These are phyloP conservation scores for Malassezia arunalokei DNA, from an alignment of 1,284 basidiomycete genomes.

Conservation along the genomic window DNA sequence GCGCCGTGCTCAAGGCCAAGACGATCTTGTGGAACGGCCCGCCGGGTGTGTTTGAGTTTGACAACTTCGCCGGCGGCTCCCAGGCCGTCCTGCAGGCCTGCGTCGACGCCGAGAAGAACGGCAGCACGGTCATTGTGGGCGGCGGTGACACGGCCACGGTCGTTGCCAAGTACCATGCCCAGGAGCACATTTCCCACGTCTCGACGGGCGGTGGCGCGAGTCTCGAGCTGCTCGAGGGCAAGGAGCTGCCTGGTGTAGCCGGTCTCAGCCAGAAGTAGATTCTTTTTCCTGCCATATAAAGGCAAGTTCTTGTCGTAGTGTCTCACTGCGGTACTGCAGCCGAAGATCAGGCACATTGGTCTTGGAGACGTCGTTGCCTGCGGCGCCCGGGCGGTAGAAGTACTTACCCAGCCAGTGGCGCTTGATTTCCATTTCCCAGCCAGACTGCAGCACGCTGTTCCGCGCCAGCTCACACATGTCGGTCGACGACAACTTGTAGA, in stretches of 20 bases:
- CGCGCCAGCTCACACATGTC: slow-evolving; percentile 75
- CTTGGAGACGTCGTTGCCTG: slow-evolving; percentile 37
- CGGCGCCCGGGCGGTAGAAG: slow-evolving; percentile 59
- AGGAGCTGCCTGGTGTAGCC: slow-evolving; percentile 14
- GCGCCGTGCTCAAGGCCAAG: slow-evolving; percentile 75
- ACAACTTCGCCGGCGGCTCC: slow-evolving; percentile 76
- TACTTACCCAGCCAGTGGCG: slow-evolving; percentile 66
- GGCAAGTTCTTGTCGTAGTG: slow-evolving; percentile 12
- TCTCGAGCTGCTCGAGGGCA: slow-evolving; percentile 49
- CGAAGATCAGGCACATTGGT: slow-evolving; percentile 69
- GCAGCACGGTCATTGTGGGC: slow-evolving; percentile 76
- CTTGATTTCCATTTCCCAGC: slow-evolving; percentile 98
- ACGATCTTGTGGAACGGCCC: slow-evolving; percentile 98
- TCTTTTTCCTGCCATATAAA: slow-evolving; percentile 10
- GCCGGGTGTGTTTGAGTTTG: slow-evolving; percentile 94
- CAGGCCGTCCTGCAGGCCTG: slow-evolving; percentile 72
- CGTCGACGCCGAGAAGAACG: slow-evolving; percentile 73
- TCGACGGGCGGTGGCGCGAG: slow-evolving; percentile 93
- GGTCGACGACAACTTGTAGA: slow-evolving; percentile 43
- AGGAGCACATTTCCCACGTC: slow-evolving; percentile 85
- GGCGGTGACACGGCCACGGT: slow-evolving; percentile 47
- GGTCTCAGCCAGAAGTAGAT: slow-evolving; percentile 12
- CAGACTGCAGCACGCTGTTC: slow-evolving; percentile 89
- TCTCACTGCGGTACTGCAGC: slow-evolving; percentile 14
- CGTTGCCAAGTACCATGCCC: slow-evolving; percentile 54